phyloP scores from a whole-genome alignment of 768 basidiomycete species.

The Leccinum incarnatum region DNA sequence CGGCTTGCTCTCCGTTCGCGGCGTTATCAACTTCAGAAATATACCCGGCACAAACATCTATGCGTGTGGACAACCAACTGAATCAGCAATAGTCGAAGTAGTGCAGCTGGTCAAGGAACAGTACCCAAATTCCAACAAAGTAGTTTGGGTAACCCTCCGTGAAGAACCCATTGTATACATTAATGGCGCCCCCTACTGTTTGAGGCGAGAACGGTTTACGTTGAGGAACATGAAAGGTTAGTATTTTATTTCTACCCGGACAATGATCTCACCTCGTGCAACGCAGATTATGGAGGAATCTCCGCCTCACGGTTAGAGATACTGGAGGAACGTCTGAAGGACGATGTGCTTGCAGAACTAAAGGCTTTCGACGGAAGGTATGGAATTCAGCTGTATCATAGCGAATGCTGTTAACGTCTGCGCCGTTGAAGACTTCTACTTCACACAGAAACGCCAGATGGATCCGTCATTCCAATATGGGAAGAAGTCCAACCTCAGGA shows the following conservation, averaged over 20 bases:
- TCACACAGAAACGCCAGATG: constrained; percentile 85
- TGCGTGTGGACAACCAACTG: constrained; percentile 89
- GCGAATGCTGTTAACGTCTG: constrained; percentile 1
- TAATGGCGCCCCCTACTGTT: constrained; percentile 89
- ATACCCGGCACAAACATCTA: constrained; percentile 80
- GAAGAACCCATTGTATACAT: constrained; percentile 92
- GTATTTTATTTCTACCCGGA: not conserved
- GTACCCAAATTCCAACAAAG: constrained; percentile 56
- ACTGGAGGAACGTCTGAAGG: constrained; percentile 84
- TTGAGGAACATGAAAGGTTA: constrained; percentile 92
- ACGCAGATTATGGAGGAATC: constrained; percentile 91
- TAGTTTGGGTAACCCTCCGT: constrained; percentile 91
- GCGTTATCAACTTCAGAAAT: constrained; percentile 93
- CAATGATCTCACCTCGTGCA: not conserved
- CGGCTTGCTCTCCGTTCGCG: constrained; percentile 70
- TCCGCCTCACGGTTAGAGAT: constrained; percentile 86
- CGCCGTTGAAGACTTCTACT: constrained; percentile 60
- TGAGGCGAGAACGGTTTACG: constrained; percentile 80
- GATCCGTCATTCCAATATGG: constrained; percentile 91
- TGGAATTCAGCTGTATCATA: constrained; percentile 8
- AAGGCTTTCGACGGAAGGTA: constrained; percentile 80
- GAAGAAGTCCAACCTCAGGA: constrained; percentile 75
- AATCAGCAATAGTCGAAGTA: constrained; percentile 81
- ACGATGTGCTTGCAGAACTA: constrained; percentile 85
- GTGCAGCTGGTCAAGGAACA: constrained; percentile 58